Conservation (phyloP, 129 eudicot species). For the Rutidosis leptorrhynchoides region DNA sequence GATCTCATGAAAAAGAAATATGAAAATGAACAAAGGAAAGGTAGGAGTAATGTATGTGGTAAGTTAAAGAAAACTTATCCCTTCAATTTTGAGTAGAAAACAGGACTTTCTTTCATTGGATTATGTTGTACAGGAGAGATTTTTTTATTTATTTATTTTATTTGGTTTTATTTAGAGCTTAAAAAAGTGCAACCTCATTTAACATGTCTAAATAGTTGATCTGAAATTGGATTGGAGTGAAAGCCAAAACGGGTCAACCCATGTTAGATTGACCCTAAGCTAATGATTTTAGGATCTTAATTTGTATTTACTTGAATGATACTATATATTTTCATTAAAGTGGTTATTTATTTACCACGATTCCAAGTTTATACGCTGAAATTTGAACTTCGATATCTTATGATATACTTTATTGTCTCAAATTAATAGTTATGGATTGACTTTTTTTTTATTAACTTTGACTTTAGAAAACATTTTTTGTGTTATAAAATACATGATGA, state of each 20-base stretch:
- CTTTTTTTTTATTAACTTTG: no score
- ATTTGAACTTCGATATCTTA: no score
- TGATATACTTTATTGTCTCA: no score
- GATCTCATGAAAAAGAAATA: constrained; percentile 34
- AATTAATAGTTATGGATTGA: no score
- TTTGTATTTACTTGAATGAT: no score
- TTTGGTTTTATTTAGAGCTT: background rate
- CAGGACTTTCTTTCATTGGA: constrained; percentile 45
- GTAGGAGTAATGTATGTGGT: constrained; percentile 28
- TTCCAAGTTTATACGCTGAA: no score
- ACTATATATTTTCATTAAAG: no score
- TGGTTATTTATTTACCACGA: no score
- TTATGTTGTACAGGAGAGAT: constrained; percentile 18
- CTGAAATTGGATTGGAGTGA: background rate
- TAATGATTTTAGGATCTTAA: no score
- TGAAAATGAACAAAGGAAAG: constrained; percentile 32
- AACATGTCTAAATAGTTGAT: background rate
- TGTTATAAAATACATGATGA: no score
- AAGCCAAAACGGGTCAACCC: background rate
- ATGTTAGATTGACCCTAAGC: background rate
- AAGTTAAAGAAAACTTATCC: constrained; percentile 28
- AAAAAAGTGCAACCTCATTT: background rate
- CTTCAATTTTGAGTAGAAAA: constrained; percentile 37
- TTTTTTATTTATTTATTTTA: no score
- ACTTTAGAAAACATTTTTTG: no score